Evolutionary conservation across 352 stramenopile genomes (phyloP).

Genomic region (Aphanomyces invadans): DNA sequence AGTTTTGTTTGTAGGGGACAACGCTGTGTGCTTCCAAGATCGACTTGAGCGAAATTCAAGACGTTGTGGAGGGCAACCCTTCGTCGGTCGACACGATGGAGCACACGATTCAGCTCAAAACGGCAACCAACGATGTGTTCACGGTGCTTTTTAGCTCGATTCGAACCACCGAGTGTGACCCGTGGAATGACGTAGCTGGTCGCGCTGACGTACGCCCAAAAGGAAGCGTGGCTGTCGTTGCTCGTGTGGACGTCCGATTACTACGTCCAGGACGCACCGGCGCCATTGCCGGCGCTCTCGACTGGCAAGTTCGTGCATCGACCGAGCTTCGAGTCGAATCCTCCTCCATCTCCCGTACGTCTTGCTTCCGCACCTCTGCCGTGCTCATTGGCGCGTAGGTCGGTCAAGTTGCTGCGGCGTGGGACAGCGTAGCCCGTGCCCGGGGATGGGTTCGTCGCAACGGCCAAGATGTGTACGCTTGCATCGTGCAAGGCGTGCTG

Average conservation of each 20-base stretch:
- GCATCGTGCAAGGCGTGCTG: slow-evolving; percentile 77
- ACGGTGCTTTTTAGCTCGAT: slow-evolving; percentile 52
- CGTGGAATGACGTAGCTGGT: slow-evolving; percentile 39
- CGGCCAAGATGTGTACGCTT: slow-evolving; percentile 52
- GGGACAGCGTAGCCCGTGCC: slow-evolving; percentile 34
- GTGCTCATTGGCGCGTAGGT: not conserved
- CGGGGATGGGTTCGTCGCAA: slow-evolving; percentile 60
- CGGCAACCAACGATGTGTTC: slow-evolving; percentile 58
- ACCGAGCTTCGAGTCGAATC: slow-evolving; percentile 19
- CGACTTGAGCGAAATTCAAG: slow-evolving; percentile 67
- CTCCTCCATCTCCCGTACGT: not conserved
- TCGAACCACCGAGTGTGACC: no score
- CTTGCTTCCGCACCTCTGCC: not conserved
- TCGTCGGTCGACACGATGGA: slow-evolving; percentile 77
- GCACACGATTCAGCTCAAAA: slow-evolving; percentile 79
- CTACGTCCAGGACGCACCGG: slow-evolving; percentile 32
- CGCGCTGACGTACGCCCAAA: slow-evolving; percentile 68
- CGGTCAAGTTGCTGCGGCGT: not conserved
- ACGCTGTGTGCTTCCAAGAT: slow-evolving; percentile 60
- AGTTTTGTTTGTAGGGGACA: slow-evolving; percentile 31
- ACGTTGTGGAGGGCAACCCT: slow-evolving; percentile 72
- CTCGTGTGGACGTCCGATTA: slow-evolving; percentile 84
- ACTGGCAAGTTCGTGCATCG: slow-evolving; percentile 14
- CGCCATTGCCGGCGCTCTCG: not conserved
- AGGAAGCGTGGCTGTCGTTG: slow-evolving; percentile 78